Conservation (phyloP, 805 yeast genomes). For the Kluyveromyces nonfermentans region DNA sequence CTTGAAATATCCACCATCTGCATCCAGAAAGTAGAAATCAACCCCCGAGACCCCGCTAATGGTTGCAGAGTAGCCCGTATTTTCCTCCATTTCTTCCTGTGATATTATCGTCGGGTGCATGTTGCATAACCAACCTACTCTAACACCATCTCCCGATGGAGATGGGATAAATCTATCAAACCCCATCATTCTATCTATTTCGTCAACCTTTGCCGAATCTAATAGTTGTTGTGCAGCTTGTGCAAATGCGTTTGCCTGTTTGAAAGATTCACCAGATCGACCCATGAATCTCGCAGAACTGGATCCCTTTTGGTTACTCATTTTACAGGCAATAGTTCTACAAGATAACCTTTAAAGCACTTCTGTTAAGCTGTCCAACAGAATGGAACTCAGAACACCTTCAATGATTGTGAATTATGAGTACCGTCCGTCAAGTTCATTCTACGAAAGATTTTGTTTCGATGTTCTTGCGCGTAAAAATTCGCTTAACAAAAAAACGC, state of each 20-base stretch:
- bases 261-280: constrained; percentile 16
- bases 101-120: constrained; percentile 82
- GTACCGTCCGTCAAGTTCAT: too few relatives aligned
- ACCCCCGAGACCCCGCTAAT: constrained; percentile 73
- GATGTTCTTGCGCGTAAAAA: too few relatives aligned
- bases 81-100: constrained; percentile 27
- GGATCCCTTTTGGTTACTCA: constrained; percentile 35
- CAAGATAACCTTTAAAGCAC: background rate
- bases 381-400: background rate
- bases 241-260: constrained; percentile 16
- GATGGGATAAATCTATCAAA: constrained; percentile 72
- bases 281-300: constrained; percentile 45
- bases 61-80: constrained; percentile 8
- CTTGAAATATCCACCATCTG: constrained; percentile 93
- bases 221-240: constrained; percentile 32
- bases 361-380: background rate
- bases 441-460: too few relatives aligned
- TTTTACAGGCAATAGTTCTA: background rate
- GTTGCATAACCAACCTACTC: constrained; percentile 80
- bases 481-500: too few relatives aligned
- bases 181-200: constrained; percentile 77
- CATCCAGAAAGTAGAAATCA: constrained; percentile 88
- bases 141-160: constrained; percentile 32
- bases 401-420: too few relatives aligned
- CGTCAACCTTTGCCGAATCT: constrained; percentile 54